Evolutionary conservation across 78 protist genomes (phyloP).

Genomic region (Chrysochromulina parva): DNA sequence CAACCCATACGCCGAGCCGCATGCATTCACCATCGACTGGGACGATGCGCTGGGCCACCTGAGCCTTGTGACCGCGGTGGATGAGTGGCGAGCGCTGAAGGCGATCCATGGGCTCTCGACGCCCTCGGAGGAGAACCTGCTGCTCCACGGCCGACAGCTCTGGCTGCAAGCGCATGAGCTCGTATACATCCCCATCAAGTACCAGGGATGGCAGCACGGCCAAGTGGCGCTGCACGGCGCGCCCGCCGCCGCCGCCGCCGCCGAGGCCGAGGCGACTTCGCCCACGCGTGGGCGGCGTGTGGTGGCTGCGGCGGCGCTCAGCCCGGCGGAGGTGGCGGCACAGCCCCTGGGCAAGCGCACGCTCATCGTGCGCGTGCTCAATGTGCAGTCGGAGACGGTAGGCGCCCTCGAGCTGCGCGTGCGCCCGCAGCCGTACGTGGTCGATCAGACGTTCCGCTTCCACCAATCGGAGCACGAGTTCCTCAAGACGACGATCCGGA

Average conservation of each 20-base stretch:
- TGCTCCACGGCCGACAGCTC: background rate
- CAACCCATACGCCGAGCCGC: background rate
- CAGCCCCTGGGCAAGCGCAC: background rate
- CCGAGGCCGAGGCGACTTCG: background rate
- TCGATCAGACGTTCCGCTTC: slow-evolving; percentile 17
- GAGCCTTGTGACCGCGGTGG: background rate
- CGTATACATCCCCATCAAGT: background rate
- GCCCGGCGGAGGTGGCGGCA: background rate
- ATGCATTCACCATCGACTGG: background rate
- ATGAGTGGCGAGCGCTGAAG: slow-evolving; percentile 10
- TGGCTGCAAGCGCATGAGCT: background rate
- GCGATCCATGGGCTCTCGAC: background rate
- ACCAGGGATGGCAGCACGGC: slow-evolving; percentile 11
- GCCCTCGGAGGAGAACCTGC: background rate
- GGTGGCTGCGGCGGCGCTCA: background rate
- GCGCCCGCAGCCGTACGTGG: slow-evolving; percentile 5
- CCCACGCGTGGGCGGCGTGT: background rate
- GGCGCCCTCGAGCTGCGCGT: background rate
- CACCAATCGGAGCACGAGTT: background rate
- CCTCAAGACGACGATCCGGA: background rate
- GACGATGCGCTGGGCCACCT: background rate
- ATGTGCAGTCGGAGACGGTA: background rate
- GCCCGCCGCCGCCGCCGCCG: background rate
- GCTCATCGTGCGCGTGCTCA: background rate
- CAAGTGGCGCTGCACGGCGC: background rate